A percentile compares a stretch with the other conserved stretches of the same genome.
These are phyloP conservation scores for Naganishia vishniacii DNA, from an alignment of 768 basidiomycete genomes.

Conservation along the genomic window DNA sequence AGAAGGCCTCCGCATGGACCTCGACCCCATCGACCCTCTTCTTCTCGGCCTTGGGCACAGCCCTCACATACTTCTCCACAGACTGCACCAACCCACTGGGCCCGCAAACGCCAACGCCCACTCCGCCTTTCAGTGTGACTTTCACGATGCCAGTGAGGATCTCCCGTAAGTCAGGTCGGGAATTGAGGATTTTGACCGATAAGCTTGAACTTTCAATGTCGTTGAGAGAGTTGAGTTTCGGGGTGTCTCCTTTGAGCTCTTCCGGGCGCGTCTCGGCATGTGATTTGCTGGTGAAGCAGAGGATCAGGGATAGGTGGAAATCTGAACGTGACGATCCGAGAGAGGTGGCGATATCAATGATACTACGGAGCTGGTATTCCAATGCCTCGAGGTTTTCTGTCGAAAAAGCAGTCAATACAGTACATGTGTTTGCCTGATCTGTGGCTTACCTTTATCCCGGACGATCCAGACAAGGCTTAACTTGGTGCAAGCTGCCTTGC, in stretches of 20 bases:
- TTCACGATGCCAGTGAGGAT: conserved; percentile 18
- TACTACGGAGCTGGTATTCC: conserved; percentile 11
- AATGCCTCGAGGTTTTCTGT: conserved; percentile 27
- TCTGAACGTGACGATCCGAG: neutral
- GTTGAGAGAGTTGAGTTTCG: neutral
- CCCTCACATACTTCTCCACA: conserved; percentile 23
- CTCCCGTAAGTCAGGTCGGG: conserved; percentile 23
- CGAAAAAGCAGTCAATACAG: neutral
- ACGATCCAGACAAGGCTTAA: conserved; percentile 30
- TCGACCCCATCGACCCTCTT: conserved; percentile 23
- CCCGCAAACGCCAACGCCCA: conserved; percentile 31
- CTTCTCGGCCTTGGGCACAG: neutral
- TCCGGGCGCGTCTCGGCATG: neutral
- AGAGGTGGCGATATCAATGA: conserved; percentile 2
- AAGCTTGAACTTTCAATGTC: neutral
- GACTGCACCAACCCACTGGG: conserved; percentile 23
- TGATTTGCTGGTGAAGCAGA: conserved; percentile 13
- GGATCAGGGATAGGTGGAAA: conserved; percentile 7
- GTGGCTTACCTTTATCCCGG: conserved; percentile 22
- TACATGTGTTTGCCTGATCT: neutral
- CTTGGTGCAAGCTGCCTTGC: conserved; percentile 9
- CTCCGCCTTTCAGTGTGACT: conserved; percentile 20
- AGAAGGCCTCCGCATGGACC: conserved; percentile 22
- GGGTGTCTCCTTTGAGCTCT: neutral
- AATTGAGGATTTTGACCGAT: conserved; percentile 19